Evolutionary conservation across 129 eudicot genomes (phyloP), one percentile per base, ranked within the genome.

Genomic region (Centrapalus pauciflorus): DNA sequence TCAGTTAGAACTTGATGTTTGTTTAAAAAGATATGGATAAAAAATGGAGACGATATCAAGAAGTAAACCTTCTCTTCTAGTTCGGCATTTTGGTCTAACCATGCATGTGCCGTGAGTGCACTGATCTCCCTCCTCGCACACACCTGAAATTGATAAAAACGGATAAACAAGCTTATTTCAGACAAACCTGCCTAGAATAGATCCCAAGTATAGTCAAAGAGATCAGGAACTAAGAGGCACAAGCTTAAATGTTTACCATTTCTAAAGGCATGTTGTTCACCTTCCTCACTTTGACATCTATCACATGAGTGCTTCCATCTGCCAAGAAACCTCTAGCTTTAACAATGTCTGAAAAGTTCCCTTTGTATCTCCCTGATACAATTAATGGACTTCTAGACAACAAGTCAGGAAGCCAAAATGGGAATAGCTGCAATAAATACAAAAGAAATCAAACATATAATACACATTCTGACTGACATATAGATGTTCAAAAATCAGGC

Each of bases 281-380:
- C 46, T 77, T 72, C 40, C 74, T 81, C 43, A 81, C 90, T 79
- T 82, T 84, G 13, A 84, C 66, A 56, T 84, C 77, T 29, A 85
- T 49, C 55, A 59, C 76, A 64, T 75, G 80, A 37, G 69, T 73
- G 58, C 70, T 79, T 62, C 64, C 50, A 84, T 94, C 95, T 6
- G 94, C 79, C 76, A 89, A 43, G 55, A 71, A 76, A 33, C 99
- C 99, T 64, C 70, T 50, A 19, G 75, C 81, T 77, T 76, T 61
- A 62, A 89, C 43, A 26, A 60, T 51, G 29, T 84, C 81, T 0
- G 97, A 95, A 45, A 89, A 82, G 23, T 52, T 70, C 40, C 99
- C 97, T 48, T 43, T 30, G 59, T 60, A 94, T 84, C 97, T 86
- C 54, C 99, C 99, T 21, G 90, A 89, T 73, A 94, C 68, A 24